Percentiles rank a stretch among this genome's conserved stretches.
These are phyloP conservation scores for Eucalyptus albens DNA, from an alignment of 345 rosid species.

Conservation along the genomic window DNA sequence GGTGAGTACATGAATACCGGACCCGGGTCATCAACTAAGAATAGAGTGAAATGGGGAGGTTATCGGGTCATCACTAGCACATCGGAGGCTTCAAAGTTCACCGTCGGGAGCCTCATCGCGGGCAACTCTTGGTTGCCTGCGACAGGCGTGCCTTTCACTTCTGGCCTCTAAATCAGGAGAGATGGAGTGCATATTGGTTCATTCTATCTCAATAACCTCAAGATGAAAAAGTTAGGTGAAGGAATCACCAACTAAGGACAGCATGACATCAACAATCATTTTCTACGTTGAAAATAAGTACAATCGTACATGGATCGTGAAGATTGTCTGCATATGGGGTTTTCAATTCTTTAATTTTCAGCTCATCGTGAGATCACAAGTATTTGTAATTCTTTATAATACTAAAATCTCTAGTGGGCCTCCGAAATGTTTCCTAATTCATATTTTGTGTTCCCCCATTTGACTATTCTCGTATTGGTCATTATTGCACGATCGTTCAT, in stretches of 20 bases:
- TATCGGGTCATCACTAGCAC: constrained; percentile 24
- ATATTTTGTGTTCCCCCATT: background rate
- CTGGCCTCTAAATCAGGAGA: constrained; percentile 17
- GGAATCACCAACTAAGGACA: background rate
- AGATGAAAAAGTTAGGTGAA: background rate
- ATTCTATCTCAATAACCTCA: background rate
- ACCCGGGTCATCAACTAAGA: constrained; percentile 21
- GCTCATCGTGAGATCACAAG: background rate
- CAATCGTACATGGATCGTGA: background rate
- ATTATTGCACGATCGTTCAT: background rate
- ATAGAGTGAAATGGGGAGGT: constrained; percentile 39
- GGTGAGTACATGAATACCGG: constrained; percentile 40
- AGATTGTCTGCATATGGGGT: background rate
- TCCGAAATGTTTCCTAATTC: background rate
- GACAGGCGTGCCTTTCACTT: constrained; percentile 28
- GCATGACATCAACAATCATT: background rate
- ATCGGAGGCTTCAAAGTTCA: constrained; percentile 27
- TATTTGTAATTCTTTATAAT: background rate
- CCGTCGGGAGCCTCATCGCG: constrained; percentile 23
- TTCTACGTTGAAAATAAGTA: background rate
- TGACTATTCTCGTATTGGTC: background rate
- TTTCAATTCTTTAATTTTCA: background rate
- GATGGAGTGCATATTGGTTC: background rate
- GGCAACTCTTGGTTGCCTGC: constrained; percentile 38
- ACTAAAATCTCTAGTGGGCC: background rate